A percentile compares a stretch with the other conserved stretches of the same genome.
phyloP scores from a whole-genome alignment of 2,329 filamentous ascomycete species.

The Pseudocercospora fuligena region DNA sequence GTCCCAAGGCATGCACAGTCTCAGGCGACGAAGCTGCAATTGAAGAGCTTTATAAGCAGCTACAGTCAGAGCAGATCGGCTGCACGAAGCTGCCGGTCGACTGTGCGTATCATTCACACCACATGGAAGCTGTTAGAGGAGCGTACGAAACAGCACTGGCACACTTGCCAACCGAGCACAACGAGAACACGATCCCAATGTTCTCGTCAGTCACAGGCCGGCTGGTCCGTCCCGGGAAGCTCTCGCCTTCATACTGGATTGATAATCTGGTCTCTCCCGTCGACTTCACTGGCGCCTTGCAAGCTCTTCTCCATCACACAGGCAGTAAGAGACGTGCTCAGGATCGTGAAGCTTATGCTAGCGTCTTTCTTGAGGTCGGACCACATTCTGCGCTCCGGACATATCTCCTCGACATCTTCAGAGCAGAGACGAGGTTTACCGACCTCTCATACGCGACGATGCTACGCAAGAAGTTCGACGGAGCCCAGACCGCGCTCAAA shows the following conservation, averaged over 20 bases:
- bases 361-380: conserved; percentile 20
- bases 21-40: conserved; percentile 51
- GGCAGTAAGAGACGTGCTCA: neutral
- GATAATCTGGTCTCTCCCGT: conserved; percentile 21
- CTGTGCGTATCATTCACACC: conserved; percentile 51
- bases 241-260: conserved; percentile 20
- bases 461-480: conserved; percentile 7
- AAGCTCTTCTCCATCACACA: conserved; percentile 4
- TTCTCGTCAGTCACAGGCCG: conserved; percentile 14
- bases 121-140: conserved; percentile 30
- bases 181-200: conserved; percentile 8
- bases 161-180: conserved; percentile 2
- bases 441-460: conserved; percentile 7
- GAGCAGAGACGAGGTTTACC: neutral
- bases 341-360: conserved; percentile 11
- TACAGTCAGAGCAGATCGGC: conserved; percentile 46
- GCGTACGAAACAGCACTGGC: conserved; percentile 12
- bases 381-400: conserved; percentile 17
- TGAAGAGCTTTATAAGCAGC: conserved; percentile 35
- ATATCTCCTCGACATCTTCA: conserved; percentile 17
- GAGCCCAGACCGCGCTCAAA: conserved; percentile 5
- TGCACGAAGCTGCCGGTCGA: conserved; percentile 47
- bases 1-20: conserved; percentile 49
- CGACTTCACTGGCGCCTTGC: conserved; percentile 17
- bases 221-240: neutral